Evolutionary conservation across 306 rosid genomes (phyloP).

Genomic region (Vigna hirtella): DNA sequence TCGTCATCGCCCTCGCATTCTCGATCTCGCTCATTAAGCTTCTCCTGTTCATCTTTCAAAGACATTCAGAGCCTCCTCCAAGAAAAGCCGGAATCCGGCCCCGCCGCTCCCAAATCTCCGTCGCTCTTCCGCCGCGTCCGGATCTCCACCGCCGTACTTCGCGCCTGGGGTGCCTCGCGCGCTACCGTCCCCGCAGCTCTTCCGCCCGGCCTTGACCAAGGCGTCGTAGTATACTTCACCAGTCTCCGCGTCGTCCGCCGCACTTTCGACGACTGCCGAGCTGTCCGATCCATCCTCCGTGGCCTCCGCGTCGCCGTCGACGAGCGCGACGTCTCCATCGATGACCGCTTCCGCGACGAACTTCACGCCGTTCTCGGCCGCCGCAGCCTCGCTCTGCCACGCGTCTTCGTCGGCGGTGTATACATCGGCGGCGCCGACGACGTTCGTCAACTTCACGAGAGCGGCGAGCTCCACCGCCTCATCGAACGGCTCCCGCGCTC

Average conservation of each 20-base stretch:
- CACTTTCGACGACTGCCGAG: constrained; percentile 78
- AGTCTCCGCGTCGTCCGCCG: constrained; percentile 84
- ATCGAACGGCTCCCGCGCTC: constrained; percentile 66
- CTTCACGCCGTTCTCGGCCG: constrained; percentile 59
- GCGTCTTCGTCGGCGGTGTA: constrained; percentile 68
- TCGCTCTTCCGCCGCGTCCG: constrained; percentile 75
- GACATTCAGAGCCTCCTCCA: constrained; percentile 68
- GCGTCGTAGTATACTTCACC: constrained; percentile 74
- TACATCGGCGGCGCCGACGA: constrained; percentile 81
- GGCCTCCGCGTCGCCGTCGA: constrained; percentile 65
- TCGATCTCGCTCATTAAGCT: constrained; percentile 16
- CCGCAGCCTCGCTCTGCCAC: constrained; percentile 55
- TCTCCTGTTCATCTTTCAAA: constrained; percentile 83
- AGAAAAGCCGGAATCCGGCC: constrained; percentile 45
- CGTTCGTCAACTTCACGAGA: constrained; percentile 59
- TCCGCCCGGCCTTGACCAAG: constrained; percentile 56
- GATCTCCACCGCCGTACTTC: constrained; percentile 65
- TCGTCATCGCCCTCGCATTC: not conserved
- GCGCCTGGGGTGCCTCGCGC: constrained; percentile 50
- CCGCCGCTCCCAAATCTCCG: constrained; percentile 55
- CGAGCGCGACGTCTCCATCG: constrained; percentile 89
- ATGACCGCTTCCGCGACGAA: constrained; percentile 62
- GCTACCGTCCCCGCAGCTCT: constrained; percentile 1
- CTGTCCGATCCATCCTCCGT: constrained; percentile 70
- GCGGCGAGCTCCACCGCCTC: constrained; percentile 61